Percentiles rank a stretch among this genome's conserved stretches.
Evolutionary conservation across 106 monocot species (phyloP).

Genomic region (Amphibolis antarctica): DNA sequence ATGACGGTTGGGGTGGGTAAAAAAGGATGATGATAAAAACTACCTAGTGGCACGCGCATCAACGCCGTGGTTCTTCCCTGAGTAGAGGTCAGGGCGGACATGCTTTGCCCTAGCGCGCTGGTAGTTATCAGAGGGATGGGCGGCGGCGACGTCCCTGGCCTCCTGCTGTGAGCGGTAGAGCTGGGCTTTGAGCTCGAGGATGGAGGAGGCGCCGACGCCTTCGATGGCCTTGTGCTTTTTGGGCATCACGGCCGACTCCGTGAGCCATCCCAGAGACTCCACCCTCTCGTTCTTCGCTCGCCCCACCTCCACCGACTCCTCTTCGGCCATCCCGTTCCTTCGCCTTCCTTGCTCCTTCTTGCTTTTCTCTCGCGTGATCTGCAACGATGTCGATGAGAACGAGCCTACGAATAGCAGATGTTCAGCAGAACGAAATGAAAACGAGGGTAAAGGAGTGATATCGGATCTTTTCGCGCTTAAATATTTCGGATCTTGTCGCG

Average conservation of each 20-base stretch:
- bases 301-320: background rate
- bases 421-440: too few species aligned
- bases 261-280: slow-evolving; percentile 96
- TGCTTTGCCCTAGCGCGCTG: slow-evolving; percentile 37
- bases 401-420: too few species aligned
- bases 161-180: slow-evolving; percentile 85
- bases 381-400: too few species aligned
- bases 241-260: slow-evolving; percentile 91
- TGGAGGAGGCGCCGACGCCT: slow-evolving; percentile 85
- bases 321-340: too few species aligned
- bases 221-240: slow-evolving; percentile 89
- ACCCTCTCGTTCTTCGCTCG: slow-evolving; percentile 16
- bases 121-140: slow-evolving; percentile 20
- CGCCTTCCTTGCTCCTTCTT: too few species aligned
- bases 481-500: too few species aligned
- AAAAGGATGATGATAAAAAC: slow-evolving; percentile 2
- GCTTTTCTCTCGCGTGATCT: too few species aligned
- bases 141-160: slow-evolving; percentile 36
- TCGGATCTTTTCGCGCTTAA: too few species aligned
- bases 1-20: background rate
- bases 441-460: too few species aligned
- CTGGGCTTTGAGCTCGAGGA: slow-evolving; percentile 94
- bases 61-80: slow-evolving; percentile 69
- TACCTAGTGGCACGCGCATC: slow-evolving; percentile 52
- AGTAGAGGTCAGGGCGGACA: slow-evolving; percentile 26